Evolutionary conservation across 371 early-diverging fungal genomes (phyloP).

Genomic region (Conidiobolus incongruus): DNA sequence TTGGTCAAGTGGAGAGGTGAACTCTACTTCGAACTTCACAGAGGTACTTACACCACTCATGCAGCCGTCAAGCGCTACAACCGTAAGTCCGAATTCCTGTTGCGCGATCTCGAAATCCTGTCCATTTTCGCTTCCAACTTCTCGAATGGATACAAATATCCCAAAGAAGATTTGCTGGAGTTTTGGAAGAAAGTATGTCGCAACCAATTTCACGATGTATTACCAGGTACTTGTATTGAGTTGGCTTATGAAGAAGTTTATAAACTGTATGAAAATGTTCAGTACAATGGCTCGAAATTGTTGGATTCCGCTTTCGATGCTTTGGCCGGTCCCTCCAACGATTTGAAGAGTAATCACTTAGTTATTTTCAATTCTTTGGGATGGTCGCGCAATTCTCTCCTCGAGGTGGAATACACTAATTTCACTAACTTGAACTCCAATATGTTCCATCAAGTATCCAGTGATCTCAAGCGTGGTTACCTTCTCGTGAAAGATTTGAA

Average conservation of each 20-base stretch:
- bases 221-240: constrained; percentile 82
- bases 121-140: constrained; percentile 15
- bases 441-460: too few species aligned
- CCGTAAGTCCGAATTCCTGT: constrained; percentile 56
- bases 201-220: constrained; percentile 92
- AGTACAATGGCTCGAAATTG: too few species aligned
- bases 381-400: too few species aligned
- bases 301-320: too few species aligned
- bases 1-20: constrained; percentile 83
- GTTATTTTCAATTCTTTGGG: too few species aligned
- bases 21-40: constrained; percentile 87
- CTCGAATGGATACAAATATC: constrained; percentile 19
- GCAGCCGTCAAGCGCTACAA: constrained; percentile 66
- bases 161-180: constrained; percentile 38
- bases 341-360: too few species aligned
- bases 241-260: constrained; percentile 8
- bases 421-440: too few species aligned
- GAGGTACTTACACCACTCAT: constrained; percentile 92
- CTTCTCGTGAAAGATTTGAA: too few species aligned
- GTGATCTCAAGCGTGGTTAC: too few species aligned
- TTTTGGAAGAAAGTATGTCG: constrained; percentile 83
- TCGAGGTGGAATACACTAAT: too few species aligned
- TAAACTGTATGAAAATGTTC: too few species aligned
- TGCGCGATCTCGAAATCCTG: constrained; percentile 65
- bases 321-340: too few species aligned